Evolutionary conservation across 2,329 filamentous ascomycete genomes (phyloP).

Genomic region (Calonectria honghensis): DNA sequence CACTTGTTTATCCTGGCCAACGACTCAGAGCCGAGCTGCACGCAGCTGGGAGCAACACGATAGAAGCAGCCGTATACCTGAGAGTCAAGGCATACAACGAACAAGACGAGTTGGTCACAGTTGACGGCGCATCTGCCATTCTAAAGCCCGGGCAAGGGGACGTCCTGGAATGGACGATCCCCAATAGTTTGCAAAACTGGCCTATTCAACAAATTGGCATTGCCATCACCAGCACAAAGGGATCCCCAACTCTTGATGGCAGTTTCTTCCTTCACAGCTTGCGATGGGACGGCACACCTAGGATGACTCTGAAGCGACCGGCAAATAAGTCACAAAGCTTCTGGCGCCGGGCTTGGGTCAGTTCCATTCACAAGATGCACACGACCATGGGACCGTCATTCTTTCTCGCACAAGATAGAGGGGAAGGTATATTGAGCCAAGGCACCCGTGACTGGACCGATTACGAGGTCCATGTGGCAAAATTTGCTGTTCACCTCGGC

Average conservation of each 20-base stretch:
- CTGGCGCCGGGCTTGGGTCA: background rate
- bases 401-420: background rate
- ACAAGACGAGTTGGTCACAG: background rate
- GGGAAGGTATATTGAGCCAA: background rate
- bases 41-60: background rate
- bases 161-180: background rate
- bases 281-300: background rate
- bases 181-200: background rate
- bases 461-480: background rate
- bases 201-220: background rate
- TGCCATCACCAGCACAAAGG: background rate
- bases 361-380: conserved; percentile 4
- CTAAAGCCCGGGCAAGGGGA: background rate
- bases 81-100: conserved; percentile 5
- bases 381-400: background rate
- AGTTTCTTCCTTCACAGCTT: background rate
- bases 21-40: background rate
- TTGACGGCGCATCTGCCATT: background rate
- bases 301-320: background rate
- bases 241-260: background rate
- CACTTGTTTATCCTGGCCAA: background rate
- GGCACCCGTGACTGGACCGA: background rate
- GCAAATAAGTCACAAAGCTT: background rate
- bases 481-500: background rate
- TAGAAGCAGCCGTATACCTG: background rate